A percentile compares a stretch with the other conserved stretches of the same genome.
Evolutionary conservation across 1,284 basidiomycete species (phyloP).

Genomic region (Moesziomyces aphidis): DNA sequence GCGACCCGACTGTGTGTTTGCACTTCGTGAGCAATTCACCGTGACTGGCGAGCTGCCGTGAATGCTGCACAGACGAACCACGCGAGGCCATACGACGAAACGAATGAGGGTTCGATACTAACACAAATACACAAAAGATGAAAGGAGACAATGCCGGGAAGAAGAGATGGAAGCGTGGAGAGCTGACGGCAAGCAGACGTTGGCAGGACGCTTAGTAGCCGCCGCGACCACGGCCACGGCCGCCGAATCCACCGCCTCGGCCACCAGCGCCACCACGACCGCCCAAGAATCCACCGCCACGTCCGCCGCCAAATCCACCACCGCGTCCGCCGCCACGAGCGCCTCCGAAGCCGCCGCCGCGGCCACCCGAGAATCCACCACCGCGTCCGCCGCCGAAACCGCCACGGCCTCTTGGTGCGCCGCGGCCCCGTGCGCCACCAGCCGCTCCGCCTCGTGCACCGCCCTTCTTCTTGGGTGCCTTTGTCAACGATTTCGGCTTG

Average conservation of each 20-base stretch:
- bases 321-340: constrained; percentile 54
- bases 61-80: background rate
- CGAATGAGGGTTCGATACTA: constrained; percentile 13
- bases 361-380: constrained; percentile 62
- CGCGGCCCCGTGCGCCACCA: constrained; percentile 31
- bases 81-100: background rate
- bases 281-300: constrained; percentile 56
- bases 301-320: constrained; percentile 34
- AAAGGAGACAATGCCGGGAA: background rate
- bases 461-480: constrained; percentile 55
- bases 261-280: constrained; percentile 57
- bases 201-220: constrained; percentile 37
- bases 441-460: constrained; percentile 47
- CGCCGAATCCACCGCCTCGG: constrained; percentile 5
- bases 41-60: no score
- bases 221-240: constrained; percentile 54
- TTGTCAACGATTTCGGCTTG: constrained; percentile 79
- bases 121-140: constrained; percentile 15
- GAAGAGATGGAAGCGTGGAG: constrained; percentile 2
- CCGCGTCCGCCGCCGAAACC: constrained; percentile 48
- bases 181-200: background rate
- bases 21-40: no score
- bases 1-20: no score
- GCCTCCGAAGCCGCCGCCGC: constrained; percentile 58
- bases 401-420: constrained; percentile 65